Evolutionary conservation across 257 asterid genomes (phyloP).

Genomic region (Solanum paucissectum): DNA sequence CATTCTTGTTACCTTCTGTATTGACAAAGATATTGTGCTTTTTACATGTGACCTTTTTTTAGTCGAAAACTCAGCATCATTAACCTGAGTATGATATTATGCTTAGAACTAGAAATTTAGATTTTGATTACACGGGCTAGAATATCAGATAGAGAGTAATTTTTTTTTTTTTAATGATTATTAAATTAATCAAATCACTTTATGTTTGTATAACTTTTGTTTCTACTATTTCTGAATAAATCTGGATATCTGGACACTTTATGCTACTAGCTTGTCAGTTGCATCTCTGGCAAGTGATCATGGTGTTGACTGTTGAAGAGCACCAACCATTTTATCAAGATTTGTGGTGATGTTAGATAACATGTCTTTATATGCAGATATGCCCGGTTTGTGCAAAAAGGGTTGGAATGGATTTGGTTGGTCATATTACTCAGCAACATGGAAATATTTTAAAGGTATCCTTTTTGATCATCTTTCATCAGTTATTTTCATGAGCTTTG

Average conservation of each 20-base stretch:
- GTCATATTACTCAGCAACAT: constrained; percentile 5
- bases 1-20: not conserved
- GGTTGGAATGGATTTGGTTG: not conserved
- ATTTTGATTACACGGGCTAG: not conserved
- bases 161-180: not conserved
- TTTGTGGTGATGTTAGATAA: not conserved
- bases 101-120: not conserved
- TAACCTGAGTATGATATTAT: not conserved
- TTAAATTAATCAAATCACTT: not conserved
- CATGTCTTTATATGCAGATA: not conserved
- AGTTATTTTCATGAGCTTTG: not conserved
- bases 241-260: not conserved
- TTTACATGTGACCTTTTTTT: not conserved
- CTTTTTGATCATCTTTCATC: not conserved
- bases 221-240: not conserved
- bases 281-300: not conserved
- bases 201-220: not conserved
- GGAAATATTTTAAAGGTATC: not conserved
- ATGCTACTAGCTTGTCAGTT: not conserved
- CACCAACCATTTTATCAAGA: not conserved
- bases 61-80: not conserved
- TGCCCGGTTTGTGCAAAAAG: constrained; percentile 1
- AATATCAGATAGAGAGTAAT: not conserved
- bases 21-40: not conserved
- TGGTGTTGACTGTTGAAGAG: not conserved